Conservation (phyloP, 2,329 filamentous ascomycete species). For the Aspergillus quadricinctus region DNA sequence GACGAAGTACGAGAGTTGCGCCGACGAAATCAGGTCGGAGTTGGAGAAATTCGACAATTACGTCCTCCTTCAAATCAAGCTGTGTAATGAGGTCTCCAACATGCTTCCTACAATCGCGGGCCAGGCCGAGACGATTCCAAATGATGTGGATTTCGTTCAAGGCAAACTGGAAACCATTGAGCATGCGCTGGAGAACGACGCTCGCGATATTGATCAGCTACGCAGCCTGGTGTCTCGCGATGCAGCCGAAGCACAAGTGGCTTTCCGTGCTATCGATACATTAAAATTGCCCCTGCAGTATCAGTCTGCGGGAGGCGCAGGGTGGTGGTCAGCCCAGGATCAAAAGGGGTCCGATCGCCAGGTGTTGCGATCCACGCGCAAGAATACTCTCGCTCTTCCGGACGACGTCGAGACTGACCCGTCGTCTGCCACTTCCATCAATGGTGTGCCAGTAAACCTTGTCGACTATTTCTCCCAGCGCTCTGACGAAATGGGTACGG, state of each 20-base stretch:
- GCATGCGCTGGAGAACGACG: constrained; percentile 59
- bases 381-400: constrained; percentile 45
- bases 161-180: constrained; percentile 61
- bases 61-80: constrained; percentile 72
- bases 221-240: constrained; percentile 60
- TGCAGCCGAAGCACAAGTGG: constrained; percentile 64
- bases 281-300: constrained; percentile 65
- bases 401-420: constrained; percentile 42
- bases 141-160: constrained; percentile 61
- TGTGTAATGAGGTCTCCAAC: constrained; percentile 70
- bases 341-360: constrained; percentile 37
- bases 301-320: constrained; percentile 45
- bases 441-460: constrained; percentile 55
- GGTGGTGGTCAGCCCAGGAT: constrained; percentile 39
- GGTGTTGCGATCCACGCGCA: constrained; percentile 36
- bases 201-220: constrained; percentile 54
- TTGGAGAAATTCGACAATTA: constrained; percentile 74
- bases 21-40: constrained; percentile 72
- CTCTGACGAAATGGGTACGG: constrained; percentile 57
- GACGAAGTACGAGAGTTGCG: constrained; percentile 86
- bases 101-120: constrained; percentile 61
- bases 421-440: constrained; percentile 39
- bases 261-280: constrained; percentile 70
- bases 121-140: constrained; percentile 60
- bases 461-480: constrained; percentile 61